Evolutionary conservation across 192 early-diverging fungal genomes (phyloP).

Genomic region (Backusella liffmaniae): DNA sequence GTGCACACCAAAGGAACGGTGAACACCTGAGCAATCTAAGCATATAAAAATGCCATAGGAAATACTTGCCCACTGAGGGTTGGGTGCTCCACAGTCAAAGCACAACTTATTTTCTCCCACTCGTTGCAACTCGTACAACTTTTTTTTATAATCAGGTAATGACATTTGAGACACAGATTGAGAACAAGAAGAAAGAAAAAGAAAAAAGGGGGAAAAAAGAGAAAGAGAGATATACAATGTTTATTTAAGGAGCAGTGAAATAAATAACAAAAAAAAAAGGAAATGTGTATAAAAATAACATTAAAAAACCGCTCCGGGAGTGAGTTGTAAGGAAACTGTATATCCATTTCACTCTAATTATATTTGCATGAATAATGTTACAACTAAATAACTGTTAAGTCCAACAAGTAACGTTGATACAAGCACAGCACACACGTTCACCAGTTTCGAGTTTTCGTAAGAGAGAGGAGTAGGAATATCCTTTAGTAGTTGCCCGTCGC

Average conservation of each 20-base stretch:
- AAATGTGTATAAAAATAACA: background rate
- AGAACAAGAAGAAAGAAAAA: background rate
- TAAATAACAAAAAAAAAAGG: background rate
- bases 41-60: constrained; percentile 96
- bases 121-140: constrained; percentile 59
- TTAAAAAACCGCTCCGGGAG: background rate
- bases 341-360: background rate
- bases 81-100: constrained; percentile 87
- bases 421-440: constrained; percentile 29
- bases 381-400: constrained; percentile 46
- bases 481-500: background rate
- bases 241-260: background rate
- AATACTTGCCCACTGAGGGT: constrained; percentile 90
- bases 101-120: constrained; percentile 64
- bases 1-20: constrained; percentile 80
- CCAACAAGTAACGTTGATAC: constrained; percentile 44
- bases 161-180: background rate
- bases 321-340: background rate
- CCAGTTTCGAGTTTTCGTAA: constrained; percentile 33
- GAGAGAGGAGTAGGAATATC: constrained; percentile 24
- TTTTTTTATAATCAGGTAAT: constrained; percentile 59
- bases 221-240: background rate
- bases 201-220: background rate
- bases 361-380: constrained; percentile 31
- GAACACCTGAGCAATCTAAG: constrained; percentile 89